Evolutionary conservation across 352 stramenopile species (phyloP).

Genomic region (Globisporangium splendens): DNA sequence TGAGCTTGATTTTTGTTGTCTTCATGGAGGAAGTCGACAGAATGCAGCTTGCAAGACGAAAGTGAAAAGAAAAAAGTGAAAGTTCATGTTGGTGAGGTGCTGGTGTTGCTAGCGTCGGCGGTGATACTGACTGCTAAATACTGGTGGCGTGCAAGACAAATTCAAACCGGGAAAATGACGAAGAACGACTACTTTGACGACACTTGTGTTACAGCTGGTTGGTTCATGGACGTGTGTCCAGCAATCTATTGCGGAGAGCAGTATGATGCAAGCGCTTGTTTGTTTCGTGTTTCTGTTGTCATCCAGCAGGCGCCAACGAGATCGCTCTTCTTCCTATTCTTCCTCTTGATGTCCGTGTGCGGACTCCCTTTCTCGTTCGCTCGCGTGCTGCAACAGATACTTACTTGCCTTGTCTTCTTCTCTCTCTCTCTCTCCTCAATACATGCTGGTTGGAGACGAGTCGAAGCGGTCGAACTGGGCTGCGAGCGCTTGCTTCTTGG

Average conservation of each 20-base stretch:
- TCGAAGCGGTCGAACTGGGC: conserved; percentile 81
- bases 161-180: background rate
- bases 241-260: background rate
- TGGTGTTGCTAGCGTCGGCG: too few species aligned
- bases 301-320: background rate
- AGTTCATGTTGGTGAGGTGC: background rate
- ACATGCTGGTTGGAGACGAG: conserved; percentile 63
- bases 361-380: background rate
- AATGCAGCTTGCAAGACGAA: background rate
- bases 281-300: conserved; percentile 1
- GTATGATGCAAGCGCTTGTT: background rate
- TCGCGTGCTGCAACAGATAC: background rate
- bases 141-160: background rate
- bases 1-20: background rate
- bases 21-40: background rate
- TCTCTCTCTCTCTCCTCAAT: conserved; percentile 19
- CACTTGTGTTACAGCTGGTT: background rate
- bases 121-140: too few species aligned
- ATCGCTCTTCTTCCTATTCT: background rate
- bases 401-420: background rate
- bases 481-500: conserved; percentile 85
- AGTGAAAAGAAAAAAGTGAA: background rate
- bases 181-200: background rate
- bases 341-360: background rate
- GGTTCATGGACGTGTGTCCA: conserved; percentile 7